A percentile compares a stretch with the other conserved stretches of the same genome.
phyloP scores from a whole-genome alignment of 2,329 filamentous ascomycete genomes.

The Thelonectria discophora region DNA sequence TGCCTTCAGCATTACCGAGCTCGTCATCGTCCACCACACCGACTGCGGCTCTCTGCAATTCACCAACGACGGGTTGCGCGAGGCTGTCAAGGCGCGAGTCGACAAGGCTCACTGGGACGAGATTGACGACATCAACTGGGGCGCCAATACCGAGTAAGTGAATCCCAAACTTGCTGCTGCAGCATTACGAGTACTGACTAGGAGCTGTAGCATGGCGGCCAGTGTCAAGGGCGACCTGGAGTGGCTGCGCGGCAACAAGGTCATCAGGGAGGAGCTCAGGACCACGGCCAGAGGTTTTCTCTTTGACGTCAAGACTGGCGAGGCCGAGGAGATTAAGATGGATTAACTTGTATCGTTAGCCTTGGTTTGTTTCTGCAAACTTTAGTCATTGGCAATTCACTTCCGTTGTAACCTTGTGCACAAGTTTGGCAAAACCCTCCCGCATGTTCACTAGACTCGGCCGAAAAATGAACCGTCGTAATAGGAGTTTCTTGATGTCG shows the following conservation, averaged over 20 bases:
- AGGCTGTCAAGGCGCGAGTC: constrained; percentile 1
- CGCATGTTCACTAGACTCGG: too few relatives aligned
- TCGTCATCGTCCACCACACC: constrained; percentile 5
- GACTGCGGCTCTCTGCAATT: constrained; percentile 4
- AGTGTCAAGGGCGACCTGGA: constrained; percentile 7
- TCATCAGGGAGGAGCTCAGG: constrained; percentile 3
- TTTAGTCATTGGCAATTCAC: too few relatives aligned
- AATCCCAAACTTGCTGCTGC: background rate
- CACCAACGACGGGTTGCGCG: constrained; percentile 2
- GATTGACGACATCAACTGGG: constrained; percentile 5
- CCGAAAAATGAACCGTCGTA: too few relatives aligned
- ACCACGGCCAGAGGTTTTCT: constrained; percentile 5
- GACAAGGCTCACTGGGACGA: constrained; percentile 5
- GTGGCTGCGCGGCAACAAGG: constrained; percentile 4
- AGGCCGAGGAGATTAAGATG: constrained; percentile 8
- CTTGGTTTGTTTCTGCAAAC: too few relatives aligned
- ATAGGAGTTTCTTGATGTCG: too few relatives aligned
- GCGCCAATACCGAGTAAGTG: constrained; percentile 6
- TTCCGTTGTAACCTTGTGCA: too few relatives aligned
- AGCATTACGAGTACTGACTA: background rate
- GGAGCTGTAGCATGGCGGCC: background rate
- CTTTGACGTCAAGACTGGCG: constrained; percentile 6
- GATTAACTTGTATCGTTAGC: background rate
- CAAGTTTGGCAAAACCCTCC: too few relatives aligned
- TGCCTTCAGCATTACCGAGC: background rate